A percentile compares a stretch with the other conserved stretches of the same genome.
These are phyloP conservation scores for Linderina pennispora DNA, from an alignment of 192 early-diverging fungal genomes.

Conservation along the genomic window DNA sequence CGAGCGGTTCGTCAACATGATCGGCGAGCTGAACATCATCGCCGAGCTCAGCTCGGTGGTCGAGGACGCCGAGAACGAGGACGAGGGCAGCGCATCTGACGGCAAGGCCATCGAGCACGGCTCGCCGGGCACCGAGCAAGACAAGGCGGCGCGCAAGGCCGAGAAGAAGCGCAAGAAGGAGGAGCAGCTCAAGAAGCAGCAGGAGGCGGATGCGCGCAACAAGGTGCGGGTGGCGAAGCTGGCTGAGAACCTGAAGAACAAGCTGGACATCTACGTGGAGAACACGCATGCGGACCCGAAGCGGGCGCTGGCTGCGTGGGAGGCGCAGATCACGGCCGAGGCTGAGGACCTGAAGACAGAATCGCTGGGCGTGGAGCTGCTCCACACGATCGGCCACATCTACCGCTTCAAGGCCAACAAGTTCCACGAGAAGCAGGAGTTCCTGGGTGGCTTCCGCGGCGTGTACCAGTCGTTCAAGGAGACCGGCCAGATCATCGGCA, in stretches of 20 bases:
- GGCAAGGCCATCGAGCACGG: constrained; percentile 27
- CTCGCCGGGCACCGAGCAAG: constrained; percentile 16
- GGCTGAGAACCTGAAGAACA: constrained; percentile 63
- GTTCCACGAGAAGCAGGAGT: constrained; percentile 60
- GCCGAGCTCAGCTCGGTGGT: constrained; percentile 83
- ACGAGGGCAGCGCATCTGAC: constrained; percentile 12
- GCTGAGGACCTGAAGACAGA: constrained; percentile 85
- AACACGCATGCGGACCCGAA: constrained; percentile 47
- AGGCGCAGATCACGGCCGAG: constrained; percentile 65
- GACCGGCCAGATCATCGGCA: constrained; percentile 85
- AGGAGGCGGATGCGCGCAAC: constrained; percentile 54
- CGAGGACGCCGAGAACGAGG: constrained; percentile 56
- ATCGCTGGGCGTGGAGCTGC: constrained; percentile 86
- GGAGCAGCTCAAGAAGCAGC: constrained; percentile 52
- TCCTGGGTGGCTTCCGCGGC: constrained; percentile 63
- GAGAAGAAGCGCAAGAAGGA: constrained; percentile 59
- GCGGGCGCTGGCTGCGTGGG: constrained; percentile 58
- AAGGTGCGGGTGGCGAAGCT: constrained; percentile 67
- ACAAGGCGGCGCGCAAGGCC: constrained; percentile 37
- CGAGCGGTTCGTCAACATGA: constrained; percentile 94
- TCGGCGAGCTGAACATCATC: constrained; percentile 97
- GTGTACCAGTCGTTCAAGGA: constrained; percentile 73
- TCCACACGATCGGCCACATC: constrained; percentile 90
- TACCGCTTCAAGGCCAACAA: constrained; percentile 88
- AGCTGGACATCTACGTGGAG: constrained; percentile 74